These are phyloP conservation scores for Puccinia coronata DNA, from an alignment of 1,284 basidiomycete genomes.

Conservation along the genomic window DNA sequence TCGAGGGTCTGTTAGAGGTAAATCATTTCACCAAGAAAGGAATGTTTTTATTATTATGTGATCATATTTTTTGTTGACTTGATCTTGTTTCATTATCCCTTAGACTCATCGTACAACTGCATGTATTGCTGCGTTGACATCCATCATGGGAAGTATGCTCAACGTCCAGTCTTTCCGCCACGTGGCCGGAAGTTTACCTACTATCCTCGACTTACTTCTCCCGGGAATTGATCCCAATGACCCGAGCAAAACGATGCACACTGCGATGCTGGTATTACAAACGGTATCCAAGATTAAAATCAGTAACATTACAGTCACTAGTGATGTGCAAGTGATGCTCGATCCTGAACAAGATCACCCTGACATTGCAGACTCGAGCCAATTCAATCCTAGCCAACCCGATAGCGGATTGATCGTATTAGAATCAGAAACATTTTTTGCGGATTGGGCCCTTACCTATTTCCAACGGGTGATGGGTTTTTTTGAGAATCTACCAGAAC, in stretches of 20 bases:
- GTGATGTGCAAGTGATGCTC: constrained; percentile 50
- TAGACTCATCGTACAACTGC: constrained; percentile 87
- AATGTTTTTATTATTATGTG: constrained; percentile 10
- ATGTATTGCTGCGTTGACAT: constrained; percentile 82
- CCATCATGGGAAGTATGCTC: constrained; percentile 75
- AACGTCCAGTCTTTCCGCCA: constrained; percentile 74
- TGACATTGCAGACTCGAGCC: constrained; percentile 50
- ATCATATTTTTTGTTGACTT: constrained; percentile 50
- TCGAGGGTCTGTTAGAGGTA: constrained; percentile 90
- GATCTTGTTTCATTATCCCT: not conserved
- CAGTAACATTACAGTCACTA: constrained; percentile 68
- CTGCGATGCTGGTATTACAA: constrained; percentile 57
- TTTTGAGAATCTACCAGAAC: constrained; percentile 88
- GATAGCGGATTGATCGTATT: constrained; percentile 64
- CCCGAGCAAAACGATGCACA: constrained; percentile 76
- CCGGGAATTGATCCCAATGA: constrained; percentile 96
- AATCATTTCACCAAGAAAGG: constrained; percentile 52
- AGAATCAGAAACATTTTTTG: constrained; percentile 76
- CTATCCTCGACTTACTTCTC: constrained; percentile 83
- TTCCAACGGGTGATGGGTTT: constrained; percentile 81
- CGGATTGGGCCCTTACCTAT: constrained; percentile 87
- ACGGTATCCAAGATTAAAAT: constrained; percentile 68
- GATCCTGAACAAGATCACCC: constrained; percentile 50
- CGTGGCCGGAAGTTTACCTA: constrained; percentile 84
- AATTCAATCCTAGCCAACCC: constrained; percentile 49